phyloP scores from a whole-genome alignment of 164 flowering plant genomes.

The Piper betle region DNA sequence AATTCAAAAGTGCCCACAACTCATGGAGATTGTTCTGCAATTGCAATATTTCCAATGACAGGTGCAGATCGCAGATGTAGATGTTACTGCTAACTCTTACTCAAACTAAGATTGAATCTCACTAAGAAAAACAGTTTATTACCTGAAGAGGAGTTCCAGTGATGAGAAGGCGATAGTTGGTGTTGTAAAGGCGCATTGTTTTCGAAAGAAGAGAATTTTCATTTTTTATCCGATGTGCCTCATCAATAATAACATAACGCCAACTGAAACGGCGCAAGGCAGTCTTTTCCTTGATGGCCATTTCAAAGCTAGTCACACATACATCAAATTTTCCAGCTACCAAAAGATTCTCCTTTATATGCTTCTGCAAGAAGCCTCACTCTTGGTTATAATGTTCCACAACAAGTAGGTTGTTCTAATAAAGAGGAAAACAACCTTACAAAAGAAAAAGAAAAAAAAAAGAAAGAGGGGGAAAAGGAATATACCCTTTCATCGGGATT shows the following conservation, averaged over 20 bases:
- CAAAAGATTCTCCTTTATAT: conserved; percentile 72
- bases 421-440: neutral
- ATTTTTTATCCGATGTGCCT: conserved; percentile 98
- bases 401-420: neutral
- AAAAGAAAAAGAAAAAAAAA: neutral
- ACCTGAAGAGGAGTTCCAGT: conserved; percentile 99
- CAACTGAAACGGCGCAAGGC: conserved; percentile 85
- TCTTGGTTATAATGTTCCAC: neutral
- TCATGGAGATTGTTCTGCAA: conserved; percentile 99
- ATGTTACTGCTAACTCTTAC: neutral
- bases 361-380: conserved; percentile 37
- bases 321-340: conserved; percentile 98
- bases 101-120: too few relatives aligned
- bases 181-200: conserved; percentile 85
- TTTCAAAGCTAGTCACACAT: conserved; percentile 97
- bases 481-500: conserved; percentile 96
- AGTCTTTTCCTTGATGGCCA: conserved; percentile 96
- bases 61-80: neutral
- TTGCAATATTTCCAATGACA: neutral
- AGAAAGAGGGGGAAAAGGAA: too few relatives aligned
- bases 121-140: neutral
- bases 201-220: conserved; percentile 98
- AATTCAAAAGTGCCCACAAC: conserved; percentile 95
- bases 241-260: conserved; percentile 99
- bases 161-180: conserved; percentile 90